Evolutionary conservation across 2,329 filamentous ascomycete species (phyloP).

Genomic region (Tolypocladium amazonense): DNA sequence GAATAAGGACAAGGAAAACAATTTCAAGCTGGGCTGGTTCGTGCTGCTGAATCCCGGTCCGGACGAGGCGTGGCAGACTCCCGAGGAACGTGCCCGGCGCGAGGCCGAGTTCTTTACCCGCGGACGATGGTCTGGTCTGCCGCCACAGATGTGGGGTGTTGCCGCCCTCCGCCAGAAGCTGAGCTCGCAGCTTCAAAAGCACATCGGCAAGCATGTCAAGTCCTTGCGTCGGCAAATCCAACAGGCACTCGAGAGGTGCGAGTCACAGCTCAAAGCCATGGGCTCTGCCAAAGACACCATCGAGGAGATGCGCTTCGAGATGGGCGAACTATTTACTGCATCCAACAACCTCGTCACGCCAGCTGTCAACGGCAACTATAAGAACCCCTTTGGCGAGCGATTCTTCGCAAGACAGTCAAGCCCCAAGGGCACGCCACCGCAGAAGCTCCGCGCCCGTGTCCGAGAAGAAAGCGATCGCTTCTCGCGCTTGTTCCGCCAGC

Average conservation of each 20-base stretch:
- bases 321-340: conserved; percentile 40
- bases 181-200: conserved; percentile 37
- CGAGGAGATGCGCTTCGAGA: conserved; percentile 42
- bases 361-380: conserved; percentile 43
- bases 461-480: conserved; percentile 42
- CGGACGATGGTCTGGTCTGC: conserved; percentile 37
- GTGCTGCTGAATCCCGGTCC: conserved; percentile 39
- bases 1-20: conserved; percentile 38
- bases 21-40: conserved; percentile 41
- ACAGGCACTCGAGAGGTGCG: conserved; percentile 35
- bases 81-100: conserved; percentile 27
- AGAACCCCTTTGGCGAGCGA: conserved; percentile 39
- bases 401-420: conserved; percentile 40
- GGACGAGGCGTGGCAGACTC: conserved; percentile 31
- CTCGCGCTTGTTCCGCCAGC: conserved; percentile 34
- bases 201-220: conserved; percentile 42
- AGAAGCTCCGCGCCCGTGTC: conserved; percentile 39
- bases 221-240: conserved; percentile 39
- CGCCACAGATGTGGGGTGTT: conserved; percentile 36
- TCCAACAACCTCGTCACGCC: conserved; percentile 44
- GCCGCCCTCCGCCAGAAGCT: conserved; percentile 35
- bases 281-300: conserved; percentile 39
- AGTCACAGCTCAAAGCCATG: conserved; percentile 37
- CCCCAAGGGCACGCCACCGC: conserved; percentile 37
- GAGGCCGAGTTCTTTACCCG: conserved; percentile 38